phyloP scores from a whole-genome alignment of 345 rosid species.

The Populus ilicifolia region DNA sequence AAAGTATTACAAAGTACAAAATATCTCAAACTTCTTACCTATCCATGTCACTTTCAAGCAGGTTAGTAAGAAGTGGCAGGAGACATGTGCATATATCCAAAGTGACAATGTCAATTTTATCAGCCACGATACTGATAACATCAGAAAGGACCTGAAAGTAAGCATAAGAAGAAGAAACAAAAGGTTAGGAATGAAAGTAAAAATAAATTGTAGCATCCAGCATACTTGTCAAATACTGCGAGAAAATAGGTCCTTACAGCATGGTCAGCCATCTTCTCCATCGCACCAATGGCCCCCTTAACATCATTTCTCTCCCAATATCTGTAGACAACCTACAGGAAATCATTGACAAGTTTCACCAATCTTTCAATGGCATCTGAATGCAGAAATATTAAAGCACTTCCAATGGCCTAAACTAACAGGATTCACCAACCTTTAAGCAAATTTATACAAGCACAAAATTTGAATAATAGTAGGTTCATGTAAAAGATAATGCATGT shows the following conservation, averaged over 20 bases:
- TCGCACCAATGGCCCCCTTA: constrained; percentile 62
- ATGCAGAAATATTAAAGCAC: background rate
- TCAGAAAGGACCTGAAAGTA: constrained; percentile 79
- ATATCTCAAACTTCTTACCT: constrained; percentile 43
- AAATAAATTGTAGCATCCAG: background rate
- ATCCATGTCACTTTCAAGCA: constrained; percentile 83
- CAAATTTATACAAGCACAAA: background rate
- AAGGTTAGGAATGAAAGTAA: background rate
- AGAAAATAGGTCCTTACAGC: constrained; percentile 43
- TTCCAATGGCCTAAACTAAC: background rate
- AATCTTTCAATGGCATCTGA: constrained; percentile 8
- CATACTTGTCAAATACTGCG: background rate
- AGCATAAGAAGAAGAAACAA: constrained; percentile 6
- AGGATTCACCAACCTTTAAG: background rate
- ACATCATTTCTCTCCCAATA: constrained; percentile 87
- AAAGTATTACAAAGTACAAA: background rate
- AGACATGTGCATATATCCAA: constrained; percentile 78
- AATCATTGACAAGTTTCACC: constrained; percentile 23
- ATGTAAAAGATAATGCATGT: background rate
- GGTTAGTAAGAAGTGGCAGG: constrained; percentile 70
- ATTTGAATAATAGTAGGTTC: background rate
- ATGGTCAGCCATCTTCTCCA: constrained; percentile 95
- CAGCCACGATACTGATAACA: constrained; percentile 54
- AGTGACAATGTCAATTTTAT: constrained; percentile 69
- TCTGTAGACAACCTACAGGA: constrained; percentile 68